These are phyloP conservation scores for Aspergillus brunneoviolaceus DNA, from an alignment of 2,329 filamentous ascomycete species.

Conservation along the genomic window DNA sequence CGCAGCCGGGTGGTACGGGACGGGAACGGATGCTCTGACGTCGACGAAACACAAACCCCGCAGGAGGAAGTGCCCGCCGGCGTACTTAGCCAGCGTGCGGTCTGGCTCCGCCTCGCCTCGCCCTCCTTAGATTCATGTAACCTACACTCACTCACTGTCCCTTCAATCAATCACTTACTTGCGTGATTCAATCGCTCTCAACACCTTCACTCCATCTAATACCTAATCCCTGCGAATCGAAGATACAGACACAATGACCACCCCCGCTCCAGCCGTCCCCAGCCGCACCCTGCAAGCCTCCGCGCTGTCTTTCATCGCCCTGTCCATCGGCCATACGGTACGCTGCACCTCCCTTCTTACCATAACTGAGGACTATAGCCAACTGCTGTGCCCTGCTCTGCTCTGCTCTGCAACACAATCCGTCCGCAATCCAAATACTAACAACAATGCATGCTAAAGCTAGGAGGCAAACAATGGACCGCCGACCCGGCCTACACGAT, in stretches of 20 bases:
- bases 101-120: too few species aligned
- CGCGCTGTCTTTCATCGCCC: neutral
- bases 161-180: neutral
- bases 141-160: too few species aligned
- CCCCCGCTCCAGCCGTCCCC: neutral
- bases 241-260: neutral
- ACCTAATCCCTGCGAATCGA: neutral
- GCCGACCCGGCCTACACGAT: neutral
- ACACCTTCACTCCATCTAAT: too few species aligned
- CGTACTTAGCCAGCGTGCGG: too few species aligned
- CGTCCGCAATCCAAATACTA: neutral
- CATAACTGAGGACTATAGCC: neutral
- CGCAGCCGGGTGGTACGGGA: too few species aligned
- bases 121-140: too few species aligned
- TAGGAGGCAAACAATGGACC: slow-evolving; percentile 3
- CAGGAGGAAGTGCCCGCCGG: too few species aligned
- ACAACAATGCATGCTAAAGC: neutral
- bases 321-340: slow-evolving; percentile 2
- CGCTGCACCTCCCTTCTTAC: too few species aligned
- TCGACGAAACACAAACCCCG: too few species aligned
- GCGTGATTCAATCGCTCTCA: neutral
- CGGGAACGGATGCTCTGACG: too few species aligned
- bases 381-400: neutral
- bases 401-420: too few species aligned
- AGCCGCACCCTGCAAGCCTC: neutral